Percentiles rank a stretch among this genome's conserved stretches.
phyloP scores from a whole-genome alignment of 805 yeast genomes.

The Yarrowia alimentaria region DNA sequence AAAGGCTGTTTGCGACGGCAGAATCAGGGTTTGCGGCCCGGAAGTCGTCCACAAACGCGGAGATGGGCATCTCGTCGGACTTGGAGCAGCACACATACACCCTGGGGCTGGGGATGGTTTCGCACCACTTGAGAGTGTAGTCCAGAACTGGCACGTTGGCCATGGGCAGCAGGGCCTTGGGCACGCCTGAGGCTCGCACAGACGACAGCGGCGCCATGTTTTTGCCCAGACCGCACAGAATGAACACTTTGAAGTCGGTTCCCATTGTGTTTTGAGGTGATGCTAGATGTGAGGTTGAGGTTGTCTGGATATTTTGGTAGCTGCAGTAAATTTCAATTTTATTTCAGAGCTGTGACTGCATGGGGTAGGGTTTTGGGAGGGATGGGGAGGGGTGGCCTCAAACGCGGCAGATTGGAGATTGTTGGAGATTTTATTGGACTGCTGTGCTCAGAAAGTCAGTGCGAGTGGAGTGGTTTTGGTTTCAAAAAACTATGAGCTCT shows the following conservation, averaged over 20 bases:
- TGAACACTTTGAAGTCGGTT: slow-evolving; percentile 92
- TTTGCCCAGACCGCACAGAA: slow-evolving; percentile 83
- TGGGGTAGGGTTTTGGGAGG: too few species aligned
- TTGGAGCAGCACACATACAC: slow-evolving; percentile 28
- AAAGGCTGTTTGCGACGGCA: not conserved
- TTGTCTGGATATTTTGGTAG: not conserved
- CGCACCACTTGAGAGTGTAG: slow-evolving; percentile 92
- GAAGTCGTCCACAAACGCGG: slow-evolving; percentile 5
- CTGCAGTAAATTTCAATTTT: slow-evolving; percentile 17
- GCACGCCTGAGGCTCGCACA: slow-evolving; percentile 58
- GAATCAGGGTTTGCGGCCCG: not conserved
- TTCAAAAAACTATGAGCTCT: too few species aligned
- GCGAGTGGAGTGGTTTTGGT: too few species aligned
- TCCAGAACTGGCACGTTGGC: slow-evolving; percentile 88
- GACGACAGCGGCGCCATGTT: slow-evolving; percentile 65
- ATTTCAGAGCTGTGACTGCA: too few species aligned
- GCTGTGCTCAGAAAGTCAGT: too few species aligned
- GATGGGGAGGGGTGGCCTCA: too few species aligned
- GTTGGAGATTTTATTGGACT: too few species aligned
- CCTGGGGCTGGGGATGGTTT: slow-evolving; percentile 49
- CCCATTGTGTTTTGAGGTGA: not conserved
- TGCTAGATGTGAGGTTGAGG: not conserved
- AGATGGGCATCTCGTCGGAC: not conserved
- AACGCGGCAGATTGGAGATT: too few species aligned
- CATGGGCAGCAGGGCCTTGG: slow-evolving; percentile 85